phyloP scores from a whole-genome alignment of 1,139 yeast species.

The Candida glucosophila region DNA sequence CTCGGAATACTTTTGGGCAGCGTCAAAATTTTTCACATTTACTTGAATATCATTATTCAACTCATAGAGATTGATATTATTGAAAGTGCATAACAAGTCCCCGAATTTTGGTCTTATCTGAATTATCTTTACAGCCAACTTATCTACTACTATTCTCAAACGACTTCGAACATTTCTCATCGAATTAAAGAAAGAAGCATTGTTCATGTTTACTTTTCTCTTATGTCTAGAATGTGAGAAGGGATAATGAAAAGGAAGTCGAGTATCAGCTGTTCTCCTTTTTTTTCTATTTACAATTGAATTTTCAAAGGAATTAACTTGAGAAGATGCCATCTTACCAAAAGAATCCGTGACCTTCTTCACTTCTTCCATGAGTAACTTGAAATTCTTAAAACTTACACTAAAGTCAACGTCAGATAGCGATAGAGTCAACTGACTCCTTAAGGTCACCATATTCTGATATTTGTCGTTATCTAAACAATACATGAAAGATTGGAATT shows the following conservation, averaged over 20 bases:
- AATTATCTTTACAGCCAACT: constrained; percentile 15
- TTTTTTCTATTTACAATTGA: neutral
- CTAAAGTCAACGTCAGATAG: neutral
- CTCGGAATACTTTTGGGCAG: constrained; percentile 11
- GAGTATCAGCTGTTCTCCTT: constrained; percentile 1
- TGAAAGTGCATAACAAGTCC: constrained; percentile 17
- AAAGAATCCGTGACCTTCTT: constrained; percentile 5
- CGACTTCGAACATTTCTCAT: constrained; percentile 7
- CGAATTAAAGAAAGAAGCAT: constrained; percentile 5
- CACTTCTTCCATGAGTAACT: neutral
- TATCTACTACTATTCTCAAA: constrained; percentile 16
- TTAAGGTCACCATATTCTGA: neutral
- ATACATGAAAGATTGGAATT: constrained; percentile 22
- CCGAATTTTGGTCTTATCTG: constrained; percentile 39
- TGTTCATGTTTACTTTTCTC: constrained; percentile 7
- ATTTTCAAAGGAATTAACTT: constrained; percentile 10
- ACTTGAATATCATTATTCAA: constrained; percentile 25
- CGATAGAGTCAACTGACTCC: neutral
- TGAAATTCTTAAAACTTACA: neutral
- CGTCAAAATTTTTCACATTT: constrained; percentile 13
- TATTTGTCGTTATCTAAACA: constrained; percentile 7
- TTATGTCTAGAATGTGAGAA: constrained; percentile 8
- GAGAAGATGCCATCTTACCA: constrained; percentile 3
- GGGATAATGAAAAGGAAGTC: neutral
- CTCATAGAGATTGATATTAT: constrained; percentile 20